Base-by-base conservation (phyloP, 2,329 filamentous ascomycete species). In the Talaromyces sp. region DNA sequence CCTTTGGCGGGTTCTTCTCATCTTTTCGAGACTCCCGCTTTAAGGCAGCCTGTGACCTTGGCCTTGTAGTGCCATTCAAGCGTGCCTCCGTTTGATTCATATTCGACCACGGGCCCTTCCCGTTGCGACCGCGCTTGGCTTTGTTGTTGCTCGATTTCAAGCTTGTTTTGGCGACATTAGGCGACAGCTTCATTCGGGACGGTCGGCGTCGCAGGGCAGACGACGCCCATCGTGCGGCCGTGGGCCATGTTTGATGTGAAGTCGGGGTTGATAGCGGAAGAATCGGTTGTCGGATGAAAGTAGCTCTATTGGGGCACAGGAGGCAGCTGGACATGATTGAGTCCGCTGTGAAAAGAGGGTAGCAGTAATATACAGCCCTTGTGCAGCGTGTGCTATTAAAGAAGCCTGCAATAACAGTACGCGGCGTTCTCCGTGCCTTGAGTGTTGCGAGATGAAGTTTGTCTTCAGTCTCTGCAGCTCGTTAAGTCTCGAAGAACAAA, bases 21-120 rank as follows among this genome's bases (percentile, higher is more conserved):
- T 73, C 69, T 29, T 70, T 69, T 56, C 38, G 84, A 80, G 60
- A 59, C 19, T 57, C 59, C 2, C 60, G 72, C 64, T 76, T 80
- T 56, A 78, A 71, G 54, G 80, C 75, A 10, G 80, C 77, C 68
- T 64, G 68, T 5, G 73, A 74, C 57, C 69, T 67, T 24, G 71
- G 50, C 29, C 68, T 69, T 17, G 78, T 73, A 11, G 72, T 67
- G 19, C 76, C 77, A 58, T 75, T 71, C 63, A 82, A 76, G 11
- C 75, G 74, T 13, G 80, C 79, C 41, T 77, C 71, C 10, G 75
- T 84, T 66, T 79, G 73, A 64, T 87, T 87, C 83, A 86, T 85
- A 9, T 78, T 83, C 19, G 80, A 81, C 69, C 85, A 87, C 2
- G 85, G 84, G 5, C 82, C 81, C 64, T 80, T 77, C 58, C 74